Evolutionary conservation across 1,284 basidiomycete species (phyloP), one percentile per base, ranked within the genome.

Genomic region (Pseudozyma tsukubaensis): DNA sequence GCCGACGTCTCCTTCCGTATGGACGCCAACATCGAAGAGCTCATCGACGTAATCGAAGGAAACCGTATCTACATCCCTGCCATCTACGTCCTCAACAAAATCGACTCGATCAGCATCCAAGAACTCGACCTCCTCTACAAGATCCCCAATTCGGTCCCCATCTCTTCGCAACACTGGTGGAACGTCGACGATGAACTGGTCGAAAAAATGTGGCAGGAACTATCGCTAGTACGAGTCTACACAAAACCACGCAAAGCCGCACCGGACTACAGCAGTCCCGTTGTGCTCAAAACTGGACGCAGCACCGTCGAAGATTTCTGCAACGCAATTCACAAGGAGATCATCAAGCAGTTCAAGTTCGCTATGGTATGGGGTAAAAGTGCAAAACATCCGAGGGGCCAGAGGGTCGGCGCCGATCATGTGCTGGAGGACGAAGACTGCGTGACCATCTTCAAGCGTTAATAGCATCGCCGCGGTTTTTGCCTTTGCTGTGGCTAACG

Each of bases 111-210:
- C 82, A 96, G 94, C 64, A 98, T 99, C 84, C 94, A 99, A 86
- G 97, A 99, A 86, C 90, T 99, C 43, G 95, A 99, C 85, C 89
- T 99, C 55, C 87, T 99, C 86, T 95, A 86, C 84, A 88, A 86
- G 86, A 98, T 99, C 76, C 97, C 97, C 16, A 90, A 93, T 86
- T 94, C 93, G 63, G 96, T 98, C 7, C 97, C 97, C 5, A 89
- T 99, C 83, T 94, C 93, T 16, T 94, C 93, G 10, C 89, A 90
- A 71, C 90, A 94, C 83, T 99, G 96, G 96, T 88, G 97, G 80
- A 99, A 99, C 86, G 88, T 99, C 78, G 96, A 98, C 85, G 97
- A 99, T 85, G 97, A 99, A 85, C 88, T 99, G 47, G 89, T 93
- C 59, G 92, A 94, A 70, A 83, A 83, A 54, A 85, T 85, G 80